Evolutionary conservation across 2,329 filamentous ascomycete species (phyloP), one percentile per base, ranked within the genome.

Genomic region (Colletotrichum spinosum): DNA sequence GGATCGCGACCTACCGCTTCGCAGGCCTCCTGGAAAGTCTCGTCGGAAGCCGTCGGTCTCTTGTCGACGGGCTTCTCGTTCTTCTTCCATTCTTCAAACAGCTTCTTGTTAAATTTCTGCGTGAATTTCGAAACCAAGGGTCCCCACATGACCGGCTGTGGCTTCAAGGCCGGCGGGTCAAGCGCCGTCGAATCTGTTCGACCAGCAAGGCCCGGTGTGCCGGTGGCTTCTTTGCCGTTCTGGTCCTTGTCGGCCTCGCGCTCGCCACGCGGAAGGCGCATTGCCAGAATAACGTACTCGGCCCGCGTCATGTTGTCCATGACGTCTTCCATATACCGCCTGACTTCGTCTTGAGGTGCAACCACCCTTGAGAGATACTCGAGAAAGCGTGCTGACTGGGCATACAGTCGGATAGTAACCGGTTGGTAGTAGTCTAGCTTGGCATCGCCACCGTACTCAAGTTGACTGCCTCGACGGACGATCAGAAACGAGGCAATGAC

Each of bases 401-500:
- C 81, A 61, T 83, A 84, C 33, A 92, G 76, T 15, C 88, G 84
- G 56, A 92, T 84, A 0, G 85, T 90, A 35, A 94, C 84, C 2
- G 92, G 92, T 70, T 94, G 90, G 73, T 93, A 95, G 77, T 92
- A 93, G 71, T 93, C 89, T 11, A 90, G 77, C 8, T 81, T 78
- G 1, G 86, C 86, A 67, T 90, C 86, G n/a, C 86, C 86, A 60
- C 85, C 83, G 63, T 88, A 87, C 70, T 91, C 88, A 2, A 87
- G 86, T n/a, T 81, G 82, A 70, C 88, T 90, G 37, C 89, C 91
- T 74, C 90, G 90, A 53, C 91, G 88, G 6, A 92, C 90, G 65
- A 94, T 88, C 10, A 96, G 80, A 72, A 95, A 96, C 1, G 91
- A 94, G 3, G 90, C 90, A 48, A 93, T 84, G 2, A 92, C 85